Percentiles rank a stretch among this genome's conserved stretches.
These are phyloP conservation scores for Silene coronaria DNA, from an alignment of 179 eudicot species.

Conservation along the genomic window DNA sequence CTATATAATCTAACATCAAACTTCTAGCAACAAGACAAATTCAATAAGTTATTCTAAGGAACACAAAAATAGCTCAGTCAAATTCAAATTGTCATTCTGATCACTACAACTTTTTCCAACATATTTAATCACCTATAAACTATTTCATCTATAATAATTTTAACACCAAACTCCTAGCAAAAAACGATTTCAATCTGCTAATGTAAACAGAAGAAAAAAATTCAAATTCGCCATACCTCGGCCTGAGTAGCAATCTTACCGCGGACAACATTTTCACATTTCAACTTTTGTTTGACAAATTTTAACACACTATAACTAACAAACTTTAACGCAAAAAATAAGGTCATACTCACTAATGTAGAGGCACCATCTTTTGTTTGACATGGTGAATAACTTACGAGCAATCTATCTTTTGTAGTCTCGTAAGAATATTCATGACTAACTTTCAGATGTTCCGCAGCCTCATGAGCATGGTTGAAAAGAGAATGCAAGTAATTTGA, in stretches of 20 bases:
- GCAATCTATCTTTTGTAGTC: constrained; percentile 59
- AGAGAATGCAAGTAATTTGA: constrained; percentile 74
- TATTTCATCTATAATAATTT: neutral
- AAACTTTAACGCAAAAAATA: too few species aligned
- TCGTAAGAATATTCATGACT: constrained; percentile 42
- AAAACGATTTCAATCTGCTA: neutral
- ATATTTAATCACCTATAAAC: neutral
- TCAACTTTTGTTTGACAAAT: too few species aligned
- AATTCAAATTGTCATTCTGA: too few species aligned
- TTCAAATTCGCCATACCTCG: constrained; percentile 37
- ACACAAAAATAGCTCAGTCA: too few species aligned
- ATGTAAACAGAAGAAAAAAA: neutral
- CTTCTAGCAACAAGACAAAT: too few species aligned
- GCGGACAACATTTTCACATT: constrained; percentile 94
- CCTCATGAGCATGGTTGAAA: constrained; percentile 81
- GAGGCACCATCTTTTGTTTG: too few species aligned
- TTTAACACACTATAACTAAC: too few species aligned
- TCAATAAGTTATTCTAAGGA: too few species aligned
- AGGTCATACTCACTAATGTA: too few species aligned
- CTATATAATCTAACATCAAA: too few species aligned
- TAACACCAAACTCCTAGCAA: neutral
- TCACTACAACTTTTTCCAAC: neutral
- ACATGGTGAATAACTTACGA: constrained; percentile 57
- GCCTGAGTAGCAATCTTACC: constrained; percentile 83
- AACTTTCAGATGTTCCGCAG: constrained; percentile 49